A percentile compares a stretch with the other conserved stretches of the same genome.
Conservation (phyloP, 2,329 filamentous ascomycete genomes). For the Drechslera avenae region DNA sequence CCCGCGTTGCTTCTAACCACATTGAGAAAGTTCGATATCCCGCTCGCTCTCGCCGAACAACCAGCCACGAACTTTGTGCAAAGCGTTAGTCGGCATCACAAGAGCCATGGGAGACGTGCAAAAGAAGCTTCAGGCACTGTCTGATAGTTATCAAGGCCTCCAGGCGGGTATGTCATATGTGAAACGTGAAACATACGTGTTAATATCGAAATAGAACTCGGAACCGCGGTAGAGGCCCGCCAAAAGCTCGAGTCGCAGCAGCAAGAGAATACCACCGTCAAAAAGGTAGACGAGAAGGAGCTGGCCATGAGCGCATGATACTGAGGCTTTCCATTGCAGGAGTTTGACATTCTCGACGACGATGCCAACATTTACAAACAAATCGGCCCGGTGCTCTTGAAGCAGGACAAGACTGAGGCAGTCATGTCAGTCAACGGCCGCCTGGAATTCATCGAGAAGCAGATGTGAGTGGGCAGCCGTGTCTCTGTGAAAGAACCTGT, state of each 20-base stretch:
- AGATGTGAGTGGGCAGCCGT: conserved; percentile 70
- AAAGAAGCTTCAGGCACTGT: conserved; percentile 77
- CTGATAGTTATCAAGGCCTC: conserved; percentile 84
- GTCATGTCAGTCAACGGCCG: conserved; percentile 88
- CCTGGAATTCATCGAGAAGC: conserved; percentile 88
- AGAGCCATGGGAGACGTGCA: conserved; percentile 62
- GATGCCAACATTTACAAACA: conserved; percentile 95
- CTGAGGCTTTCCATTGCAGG: conserved; percentile 55
- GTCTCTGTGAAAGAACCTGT: background rate
- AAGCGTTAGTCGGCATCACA: conserved; percentile 36
- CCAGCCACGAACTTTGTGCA: conserved; percentile 21
- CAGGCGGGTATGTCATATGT: conserved; percentile 69
- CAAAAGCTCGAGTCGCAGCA: conserved; percentile 94
- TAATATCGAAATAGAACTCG: conserved; percentile 68
- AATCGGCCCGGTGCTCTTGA: conserved; percentile 87
- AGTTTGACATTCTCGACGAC: conserved; percentile 79
- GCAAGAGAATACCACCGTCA: conserved; percentile 88
- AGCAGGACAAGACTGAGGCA: conserved; percentile 91
- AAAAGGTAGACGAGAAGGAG: conserved; percentile 63
- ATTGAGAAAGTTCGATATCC: conserved; percentile 29
- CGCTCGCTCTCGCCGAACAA: conserved; percentile 26
- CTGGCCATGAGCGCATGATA: background rate
- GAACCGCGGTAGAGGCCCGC: conserved; percentile 73
- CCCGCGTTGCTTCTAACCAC: conserved; percentile 32
- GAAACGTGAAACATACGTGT: conserved; percentile 1